phyloP scores from a whole-genome alignment of 139 green algal genomes.

The Picochlorum sp. region DNA sequence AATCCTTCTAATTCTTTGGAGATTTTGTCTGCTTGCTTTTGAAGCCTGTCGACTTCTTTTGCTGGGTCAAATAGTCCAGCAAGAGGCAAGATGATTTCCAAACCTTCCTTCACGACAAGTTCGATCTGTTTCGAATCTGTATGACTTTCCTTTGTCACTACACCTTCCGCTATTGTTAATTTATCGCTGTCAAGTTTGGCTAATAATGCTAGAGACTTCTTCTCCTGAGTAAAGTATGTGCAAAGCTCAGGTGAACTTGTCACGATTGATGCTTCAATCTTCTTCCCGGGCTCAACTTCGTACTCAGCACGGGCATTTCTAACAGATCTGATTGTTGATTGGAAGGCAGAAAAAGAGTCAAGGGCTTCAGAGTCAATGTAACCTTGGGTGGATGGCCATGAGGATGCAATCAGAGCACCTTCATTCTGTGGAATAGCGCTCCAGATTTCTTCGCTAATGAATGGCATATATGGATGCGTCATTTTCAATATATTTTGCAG shows the following conservation, averaged over 20 bases:
- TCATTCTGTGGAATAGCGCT: constrained; percentile 57
- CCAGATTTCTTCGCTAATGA: constrained; percentile 74
- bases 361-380: constrained; percentile 42
- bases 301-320: constrained; percentile 94
- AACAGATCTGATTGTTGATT: constrained; percentile 62
- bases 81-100: constrained; percentile 88
- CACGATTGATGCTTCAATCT: constrained; percentile 50
- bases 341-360: constrained; percentile 55
- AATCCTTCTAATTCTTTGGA: constrained; percentile 66
- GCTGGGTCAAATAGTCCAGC: constrained; percentile 83
- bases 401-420: constrained; percentile 66
- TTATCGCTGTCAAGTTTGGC: constrained; percentile 58
- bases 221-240: constrained; percentile 42
- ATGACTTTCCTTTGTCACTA: constrained; percentile 17
- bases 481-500: constrained; percentile 61
- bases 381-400: constrained; percentile 55
- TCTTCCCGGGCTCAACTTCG: constrained; percentile 70
- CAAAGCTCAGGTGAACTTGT: constrained; percentile 32
- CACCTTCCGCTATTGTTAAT: constrained; percentile 18
- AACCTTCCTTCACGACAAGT: constrained; percentile 56
- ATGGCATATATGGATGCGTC: constrained; percentile 74
- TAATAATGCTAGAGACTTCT: constrained; percentile 57
- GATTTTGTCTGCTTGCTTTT: constrained; percentile 72
- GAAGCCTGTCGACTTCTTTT: constrained; percentile 75
- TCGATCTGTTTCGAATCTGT: constrained; percentile 30